Percentiles rank a stretch among this genome's conserved stretches.
Evolutionary conservation across 345 rosid genomes (phyloP).

Genomic region (Anacardium occidentale): DNA sequence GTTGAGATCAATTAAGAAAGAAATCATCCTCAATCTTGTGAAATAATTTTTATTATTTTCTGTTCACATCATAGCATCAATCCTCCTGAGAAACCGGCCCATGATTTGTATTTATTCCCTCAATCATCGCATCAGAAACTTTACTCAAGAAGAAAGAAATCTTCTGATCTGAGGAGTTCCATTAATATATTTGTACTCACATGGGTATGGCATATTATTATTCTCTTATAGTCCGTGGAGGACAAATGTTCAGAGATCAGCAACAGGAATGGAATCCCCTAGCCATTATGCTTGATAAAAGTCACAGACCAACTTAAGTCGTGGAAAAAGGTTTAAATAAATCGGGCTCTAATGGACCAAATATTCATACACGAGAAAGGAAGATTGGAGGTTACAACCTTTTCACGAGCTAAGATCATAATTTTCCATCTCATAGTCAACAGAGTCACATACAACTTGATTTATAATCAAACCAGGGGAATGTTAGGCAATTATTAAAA

Average conservation of each 20-base stretch:
- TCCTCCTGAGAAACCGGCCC: not conserved
- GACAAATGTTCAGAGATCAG: conserved; percentile 4
- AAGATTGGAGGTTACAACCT: not conserved
- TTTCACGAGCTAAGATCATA: not conserved
- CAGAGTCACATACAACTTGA: no score
- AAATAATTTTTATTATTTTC: not conserved
- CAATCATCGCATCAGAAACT: not conserved
- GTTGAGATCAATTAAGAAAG: not conserved
- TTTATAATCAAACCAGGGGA: not conserved
- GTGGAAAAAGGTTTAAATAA: not conserved
- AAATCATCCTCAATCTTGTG: not conserved
- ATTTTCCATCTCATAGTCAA: no score
- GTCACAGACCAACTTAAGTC: conserved; percentile 4
- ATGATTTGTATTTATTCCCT: not conserved
- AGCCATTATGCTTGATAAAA: conserved; percentile 3
- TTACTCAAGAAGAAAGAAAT: no score
- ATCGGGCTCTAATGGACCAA: not conserved
- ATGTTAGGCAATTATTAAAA: no score
- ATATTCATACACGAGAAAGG: not conserved
- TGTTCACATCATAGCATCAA: not conserved
- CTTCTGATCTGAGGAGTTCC: not conserved
- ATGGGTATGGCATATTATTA: not conserved
- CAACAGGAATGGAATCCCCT: not conserved
- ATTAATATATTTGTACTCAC: not conserved
- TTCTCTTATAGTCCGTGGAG: not conserved